Conservation (phyloP, 2,329 filamentous ascomycete genomes). For the Podosphaera aphanis region DNA sequence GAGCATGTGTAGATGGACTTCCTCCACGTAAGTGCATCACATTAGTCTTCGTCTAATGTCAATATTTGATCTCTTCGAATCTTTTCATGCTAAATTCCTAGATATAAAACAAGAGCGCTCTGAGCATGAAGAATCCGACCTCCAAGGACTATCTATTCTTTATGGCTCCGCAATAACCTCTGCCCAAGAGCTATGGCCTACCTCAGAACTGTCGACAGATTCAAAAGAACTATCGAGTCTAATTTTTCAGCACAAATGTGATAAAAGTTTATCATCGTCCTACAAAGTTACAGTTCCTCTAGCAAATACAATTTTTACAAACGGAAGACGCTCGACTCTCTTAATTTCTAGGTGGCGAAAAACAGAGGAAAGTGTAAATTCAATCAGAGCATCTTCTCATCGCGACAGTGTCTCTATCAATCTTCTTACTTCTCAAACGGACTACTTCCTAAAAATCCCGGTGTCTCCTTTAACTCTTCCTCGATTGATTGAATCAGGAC, state of each 20-base stretch:
- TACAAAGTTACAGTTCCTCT: conserved; percentile 29
- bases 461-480: conserved; percentile 39
- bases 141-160: conserved; percentile 28
- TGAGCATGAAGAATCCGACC: background rate
- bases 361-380: background rate
- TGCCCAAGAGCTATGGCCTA: conserved; percentile 24
- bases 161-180: conserved; percentile 20
- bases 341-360: conserved; percentile 21
- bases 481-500: conserved; percentile 36
- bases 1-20: conserved; percentile 33
- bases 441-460: conserved; percentile 17
- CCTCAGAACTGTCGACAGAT: background rate
- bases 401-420: background rate
- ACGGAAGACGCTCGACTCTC: conserved; percentile 37
- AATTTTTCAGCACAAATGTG: conserved; percentile 4
- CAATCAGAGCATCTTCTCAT: background rate
- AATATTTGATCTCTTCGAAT: background rate
- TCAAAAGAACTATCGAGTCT: conserved; percentile 4
- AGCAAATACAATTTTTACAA: conserved; percentile 58
- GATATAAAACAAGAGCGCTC: background rate
- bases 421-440: background rate
- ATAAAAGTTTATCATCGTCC: background rate
- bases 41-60: background rate
- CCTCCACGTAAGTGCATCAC: conserved; percentile 12
- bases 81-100: background rate